Percentiles rank a stretch among this genome's conserved stretches.
Conservation (phyloP, 768 basidiomycete genomes). For the Xanthoconium stramineum region DNA sequence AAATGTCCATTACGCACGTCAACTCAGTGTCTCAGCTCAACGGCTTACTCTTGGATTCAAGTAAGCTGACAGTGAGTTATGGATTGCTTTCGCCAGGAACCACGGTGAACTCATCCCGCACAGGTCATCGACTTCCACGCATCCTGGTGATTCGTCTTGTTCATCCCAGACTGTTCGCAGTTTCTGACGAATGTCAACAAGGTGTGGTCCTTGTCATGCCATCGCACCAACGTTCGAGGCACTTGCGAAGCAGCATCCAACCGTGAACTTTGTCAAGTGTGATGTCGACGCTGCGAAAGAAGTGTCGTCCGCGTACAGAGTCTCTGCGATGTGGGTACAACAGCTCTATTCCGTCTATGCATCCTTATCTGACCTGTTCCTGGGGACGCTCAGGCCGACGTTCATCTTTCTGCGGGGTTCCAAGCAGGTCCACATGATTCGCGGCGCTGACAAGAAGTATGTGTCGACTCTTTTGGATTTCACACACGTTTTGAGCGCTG, state of each 20-base stretch:
- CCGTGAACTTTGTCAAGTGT: constrained; percentile 81
- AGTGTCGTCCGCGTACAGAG: constrained; percentile 57
- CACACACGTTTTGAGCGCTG: constrained; percentile 1
- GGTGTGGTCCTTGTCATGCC: constrained; percentile 84
- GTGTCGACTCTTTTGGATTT: constrained; percentile 17
- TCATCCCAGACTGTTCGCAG: background rate
- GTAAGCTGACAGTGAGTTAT: constrained; percentile 59
- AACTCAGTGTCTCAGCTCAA: constrained; percentile 63
- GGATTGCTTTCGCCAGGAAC: background rate
- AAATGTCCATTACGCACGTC: constrained; percentile 62
- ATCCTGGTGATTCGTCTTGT: constrained; percentile 52
- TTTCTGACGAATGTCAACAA: constrained; percentile 28
- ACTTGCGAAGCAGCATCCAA: constrained; percentile 61
- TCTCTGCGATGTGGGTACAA: constrained; percentile 67
- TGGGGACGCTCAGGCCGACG: constrained; percentile 58
- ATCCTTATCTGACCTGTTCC: background rate
- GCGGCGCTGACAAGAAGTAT: constrained; percentile 67
- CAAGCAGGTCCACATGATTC: constrained; percentile 66
- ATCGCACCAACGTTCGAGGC: constrained; percentile 77
- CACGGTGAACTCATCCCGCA: background rate
- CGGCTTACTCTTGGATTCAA: constrained; percentile 52
- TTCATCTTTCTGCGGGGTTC: constrained; percentile 74
- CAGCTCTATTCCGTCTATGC: background rate
- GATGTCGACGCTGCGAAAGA: constrained; percentile 73
- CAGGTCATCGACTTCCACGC: constrained; percentile 89